These are phyloP conservation scores for Pseudopyricularia javanii DNA, from an alignment of 2,329 filamentous ascomycete species.

Conservation along the genomic window DNA sequence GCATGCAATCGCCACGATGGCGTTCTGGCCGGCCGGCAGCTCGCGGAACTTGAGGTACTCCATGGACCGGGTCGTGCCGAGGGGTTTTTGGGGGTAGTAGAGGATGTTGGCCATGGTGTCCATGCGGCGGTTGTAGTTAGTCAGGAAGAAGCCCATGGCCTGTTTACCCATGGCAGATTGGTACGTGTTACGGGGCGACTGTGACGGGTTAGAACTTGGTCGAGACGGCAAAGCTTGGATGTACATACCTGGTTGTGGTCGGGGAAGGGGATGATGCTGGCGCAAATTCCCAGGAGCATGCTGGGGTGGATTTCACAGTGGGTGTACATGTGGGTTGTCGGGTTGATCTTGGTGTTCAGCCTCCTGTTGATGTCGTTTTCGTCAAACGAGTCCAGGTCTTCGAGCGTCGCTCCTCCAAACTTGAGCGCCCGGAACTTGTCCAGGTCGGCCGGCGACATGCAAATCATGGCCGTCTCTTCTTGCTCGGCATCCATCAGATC, in stretches of 20 bases:
- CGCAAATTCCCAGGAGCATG: constrained; percentile 97
- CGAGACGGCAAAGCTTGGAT: no score
- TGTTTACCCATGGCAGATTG: constrained; percentile 99
- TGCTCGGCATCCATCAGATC: constrained; percentile 97
- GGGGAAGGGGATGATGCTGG: constrained; percentile 98
- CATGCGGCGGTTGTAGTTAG: constrained; percentile 94
- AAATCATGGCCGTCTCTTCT: constrained; percentile 97
- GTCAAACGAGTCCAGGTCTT: constrained; percentile 3
- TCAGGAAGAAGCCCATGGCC: constrained; percentile 98
- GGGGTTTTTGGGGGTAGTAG: constrained; percentile 95
- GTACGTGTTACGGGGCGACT: constrained; percentile 97
- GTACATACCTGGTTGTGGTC: constrained; percentile 81
- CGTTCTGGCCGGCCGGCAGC: constrained; percentile 91
- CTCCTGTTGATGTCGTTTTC: constrained; percentile 73
- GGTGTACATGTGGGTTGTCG: constrained; percentile 82
- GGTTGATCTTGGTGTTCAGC: constrained; percentile 78
- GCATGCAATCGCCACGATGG: constrained; percentile 92
- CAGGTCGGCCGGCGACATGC: constrained; percentile 94
- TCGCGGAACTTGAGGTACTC: constrained; percentile 98
- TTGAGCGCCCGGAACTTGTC: constrained; percentile 64
- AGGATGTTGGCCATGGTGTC: constrained; percentile 99
- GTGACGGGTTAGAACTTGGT: constrained; percentile 17
- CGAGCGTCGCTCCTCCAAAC: constrained; percentile 27
- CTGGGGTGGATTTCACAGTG: constrained; percentile 99
- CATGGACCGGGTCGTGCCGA: constrained; percentile 95